Evolutionary conservation across 805 yeast genomes (phyloP), one percentile per base, ranked within the genome.

Genomic region (Cyberlindnera maclurae): DNA sequence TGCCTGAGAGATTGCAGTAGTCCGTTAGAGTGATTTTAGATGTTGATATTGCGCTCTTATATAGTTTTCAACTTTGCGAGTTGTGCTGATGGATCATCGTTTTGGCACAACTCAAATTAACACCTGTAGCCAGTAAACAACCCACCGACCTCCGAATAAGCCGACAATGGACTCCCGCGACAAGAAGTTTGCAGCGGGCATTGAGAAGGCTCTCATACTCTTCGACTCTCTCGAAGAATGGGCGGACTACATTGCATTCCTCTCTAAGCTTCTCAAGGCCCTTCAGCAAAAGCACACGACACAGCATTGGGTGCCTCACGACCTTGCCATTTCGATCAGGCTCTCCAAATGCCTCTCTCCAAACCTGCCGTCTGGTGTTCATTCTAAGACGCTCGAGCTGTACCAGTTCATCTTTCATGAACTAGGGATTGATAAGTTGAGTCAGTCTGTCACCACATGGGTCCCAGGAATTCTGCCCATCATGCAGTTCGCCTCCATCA

Each of bases 231-330:
- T 88, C 2, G 83, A 79, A 26, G 98, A 93, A 64, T 93, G 99
- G 99, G 97, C 98, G 12, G 98, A 93, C 57, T 88, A 90, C 58
- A 93, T 93, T 40, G 82, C 97, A 16, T 89, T 86, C 57, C 66
- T 94, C 33, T 79, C 90, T 2, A 77, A 83, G 43, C 70, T 94
- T 5, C 77, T 79, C 42, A 85, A 87, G 56, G 79, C 94, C 0
- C 60, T 89, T 30, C 75, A 72, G 42, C 61, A 70, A 58, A 30
- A 64, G 44, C 61, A 70, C 50, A 46, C 57, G 48, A 46, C 62
- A 35, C 40, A 60, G 32, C 67, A 74, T 43, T 75, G 77, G 72
- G 68, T 90, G 11, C 97, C 96, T 0, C 70, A 65, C 33, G 75
- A 80, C 3, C 63, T 73, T 12, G 73, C 74, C 35, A 79, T 93